phyloP scores from a whole-genome alignment of 1,139 yeast species.

The Sugiyamaella novakii region DNA sequence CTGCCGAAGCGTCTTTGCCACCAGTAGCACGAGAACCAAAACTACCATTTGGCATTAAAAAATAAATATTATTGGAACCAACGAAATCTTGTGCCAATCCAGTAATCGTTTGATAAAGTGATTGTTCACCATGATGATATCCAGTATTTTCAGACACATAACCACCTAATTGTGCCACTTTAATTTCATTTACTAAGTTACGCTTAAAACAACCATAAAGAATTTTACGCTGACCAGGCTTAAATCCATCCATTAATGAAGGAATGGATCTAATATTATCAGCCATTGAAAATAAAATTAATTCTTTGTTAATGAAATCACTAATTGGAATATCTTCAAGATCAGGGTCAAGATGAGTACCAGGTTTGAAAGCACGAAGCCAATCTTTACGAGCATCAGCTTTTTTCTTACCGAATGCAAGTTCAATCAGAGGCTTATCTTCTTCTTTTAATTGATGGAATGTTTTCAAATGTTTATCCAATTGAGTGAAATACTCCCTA shows the following conservation, averaged over 20 bases:
- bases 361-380: constrained; percentile 87
- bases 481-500: constrained; percentile 82
- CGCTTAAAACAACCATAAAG: constrained; percentile 85
- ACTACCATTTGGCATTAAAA: constrained; percentile 88
- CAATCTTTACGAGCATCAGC: constrained; percentile 98
- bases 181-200: constrained; percentile 74
- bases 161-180: constrained; percentile 90
- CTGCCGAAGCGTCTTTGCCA: constrained; percentile 98
- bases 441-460: constrained; percentile 82
- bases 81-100: constrained; percentile 94
- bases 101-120: constrained; percentile 85
- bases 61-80: constrained; percentile 86
- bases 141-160: constrained; percentile 88
- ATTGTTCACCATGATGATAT: constrained; percentile 93
- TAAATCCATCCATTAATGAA: constrained; percentile 89
- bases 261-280: constrained; percentile 97
- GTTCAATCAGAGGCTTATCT: constrained; percentile 80
- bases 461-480: constrained; percentile 82
- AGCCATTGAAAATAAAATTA: constrained; percentile 93
- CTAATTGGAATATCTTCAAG: constrained; percentile 79
- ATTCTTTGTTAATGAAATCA: constrained; percentile 92
- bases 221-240: constrained; percentile 97
- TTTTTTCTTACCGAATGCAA: constrained; percentile 92
- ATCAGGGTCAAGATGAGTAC: constrained; percentile 88
- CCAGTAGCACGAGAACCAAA: constrained; percentile 97